These are phyloP conservation scores for Astrothelium subdiscretum DNA, from an alignment of 495 filamentous ascomycete species.

Conservation along the genomic window DNA sequence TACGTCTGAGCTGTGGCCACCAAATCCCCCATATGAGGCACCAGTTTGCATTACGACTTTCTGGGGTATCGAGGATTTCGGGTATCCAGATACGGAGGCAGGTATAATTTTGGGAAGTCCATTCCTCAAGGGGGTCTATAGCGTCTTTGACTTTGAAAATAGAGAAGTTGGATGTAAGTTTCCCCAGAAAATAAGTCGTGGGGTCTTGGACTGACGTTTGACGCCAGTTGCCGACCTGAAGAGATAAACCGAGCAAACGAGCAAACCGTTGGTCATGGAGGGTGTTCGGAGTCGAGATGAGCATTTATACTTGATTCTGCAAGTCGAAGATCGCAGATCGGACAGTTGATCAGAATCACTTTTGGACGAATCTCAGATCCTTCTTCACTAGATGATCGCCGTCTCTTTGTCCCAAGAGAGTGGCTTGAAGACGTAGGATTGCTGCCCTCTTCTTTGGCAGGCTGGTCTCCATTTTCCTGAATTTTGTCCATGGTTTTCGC, in stretches of 20 bases:
- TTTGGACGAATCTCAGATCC: background rate
- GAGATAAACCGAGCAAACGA: background rate
- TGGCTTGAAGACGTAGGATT: background rate
- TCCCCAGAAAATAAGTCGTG: background rate
- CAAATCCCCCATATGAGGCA: background rate
- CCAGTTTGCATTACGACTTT: background rate
- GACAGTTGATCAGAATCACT: constrained; percentile 1
- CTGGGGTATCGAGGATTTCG: background rate
- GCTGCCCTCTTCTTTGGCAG: background rate
- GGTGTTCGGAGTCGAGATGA: constrained; percentile 23
- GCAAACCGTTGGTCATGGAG: constrained; percentile 4
- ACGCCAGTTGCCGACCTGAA: background rate
- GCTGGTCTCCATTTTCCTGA: constrained; percentile 5
- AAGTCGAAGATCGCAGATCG: constrained; percentile 12
- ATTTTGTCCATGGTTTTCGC: background rate
- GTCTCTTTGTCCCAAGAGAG: background rate
- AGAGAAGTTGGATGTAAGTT: constrained; percentile 4
- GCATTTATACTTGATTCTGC: constrained; percentile 18
- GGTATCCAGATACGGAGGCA: background rate
- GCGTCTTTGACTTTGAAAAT: background rate
- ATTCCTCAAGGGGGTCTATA: background rate
- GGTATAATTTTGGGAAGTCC: background rate
- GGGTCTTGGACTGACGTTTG: background rate
- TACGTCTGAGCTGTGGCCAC: background rate
- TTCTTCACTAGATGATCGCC: background rate